Percentiles rank a stretch among this genome's conserved stretches.
Conservation (phyloP, 169 alveolate species). For the Plasmodium vivax region DNA sequence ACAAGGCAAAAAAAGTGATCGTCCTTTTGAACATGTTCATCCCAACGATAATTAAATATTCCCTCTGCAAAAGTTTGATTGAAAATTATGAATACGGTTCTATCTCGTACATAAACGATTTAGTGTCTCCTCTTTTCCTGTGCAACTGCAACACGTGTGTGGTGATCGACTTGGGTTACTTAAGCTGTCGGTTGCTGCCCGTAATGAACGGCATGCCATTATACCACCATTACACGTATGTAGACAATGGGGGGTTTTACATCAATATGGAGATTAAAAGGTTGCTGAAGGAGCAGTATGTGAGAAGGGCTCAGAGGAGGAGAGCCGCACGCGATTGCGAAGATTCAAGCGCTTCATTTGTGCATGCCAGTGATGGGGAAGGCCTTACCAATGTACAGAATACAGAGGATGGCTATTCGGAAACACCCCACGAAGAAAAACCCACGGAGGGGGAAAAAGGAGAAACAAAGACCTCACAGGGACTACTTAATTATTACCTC, state of each 20-base stretch:
- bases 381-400: not conserved
- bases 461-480: not conserved
- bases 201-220: constrained; percentile 58
- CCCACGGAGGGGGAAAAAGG: not conserved
- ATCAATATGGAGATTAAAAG: constrained; percentile 48
- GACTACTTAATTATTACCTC: constrained; percentile 3
- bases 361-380: not conserved
- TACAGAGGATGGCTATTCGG: not conserved
- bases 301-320: not conserved
- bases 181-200: constrained; percentile 55
- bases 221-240: constrained; percentile 65
- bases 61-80: constrained; percentile 63
- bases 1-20: constrained; percentile 56
- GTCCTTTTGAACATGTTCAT: constrained; percentile 64
- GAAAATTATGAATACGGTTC: constrained; percentile 45
- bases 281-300: constrained; percentile 53
- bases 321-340: not conserved
- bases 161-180: constrained; percentile 56
- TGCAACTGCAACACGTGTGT: constrained; percentile 72
- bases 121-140: constrained; percentile 59
- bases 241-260: constrained; percentile 69
- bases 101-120: constrained; percentile 57
- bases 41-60: constrained; percentile 62
- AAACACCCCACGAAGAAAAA: not conserved
- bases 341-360: not conserved